Evolutionary conservation across 2,329 filamentous ascomycete species (phyloP).

Genomic region (Aspergillus sp.): DNA sequence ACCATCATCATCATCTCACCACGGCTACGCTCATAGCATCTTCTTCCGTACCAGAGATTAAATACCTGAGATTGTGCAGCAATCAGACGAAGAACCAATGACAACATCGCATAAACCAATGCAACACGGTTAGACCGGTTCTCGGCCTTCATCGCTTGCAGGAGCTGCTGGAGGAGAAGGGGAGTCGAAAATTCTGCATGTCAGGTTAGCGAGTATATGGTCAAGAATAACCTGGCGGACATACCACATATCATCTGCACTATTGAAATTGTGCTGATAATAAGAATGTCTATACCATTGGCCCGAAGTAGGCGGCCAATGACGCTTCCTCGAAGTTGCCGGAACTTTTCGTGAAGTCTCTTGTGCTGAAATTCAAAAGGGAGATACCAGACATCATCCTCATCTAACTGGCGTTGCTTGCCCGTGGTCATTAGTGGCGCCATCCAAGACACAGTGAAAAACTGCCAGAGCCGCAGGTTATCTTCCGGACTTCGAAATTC

Average conservation of each 20-base stretch:
- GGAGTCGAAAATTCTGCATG: slow-evolving; percentile 59
- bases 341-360: slow-evolving; percentile 71
- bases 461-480: slow-evolving; percentile 75
- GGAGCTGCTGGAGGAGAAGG: slow-evolving; percentile 69
- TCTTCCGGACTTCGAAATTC: slow-evolving; percentile 76
- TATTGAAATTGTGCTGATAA: slow-evolving; percentile 64
- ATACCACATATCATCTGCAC: slow-evolving; percentile 59
- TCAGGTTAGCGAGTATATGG: slow-evolving; percentile 20
- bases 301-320: slow-evolving; percentile 68
- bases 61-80: slow-evolving; percentile 67
- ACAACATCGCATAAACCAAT: slow-evolving; percentile 64
- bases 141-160: slow-evolving; percentile 64
- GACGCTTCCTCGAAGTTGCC: slow-evolving; percentile 70
- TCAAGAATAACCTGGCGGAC: slow-evolving; percentile 12
- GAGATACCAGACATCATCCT: slow-evolving; percentile 79
- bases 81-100: slow-evolving; percentile 60
- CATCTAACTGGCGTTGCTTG: slow-evolving; percentile 64
- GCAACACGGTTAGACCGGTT: slow-evolving; percentile 55
- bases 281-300: slow-evolving; percentile 75
- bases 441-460: slow-evolving; percentile 84
- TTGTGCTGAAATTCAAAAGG: slow-evolving; percentile 80
- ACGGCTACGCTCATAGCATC: slow-evolving; percentile 78
- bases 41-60: slow-evolving; percentile 76
- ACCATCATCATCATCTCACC: slow-evolving; percentile 86
- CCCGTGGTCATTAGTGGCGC: slow-evolving; percentile 68